A percentile compares a stretch with the other conserved stretches of the same genome.
Conservation (phyloP, 352 stramenopile species). For the Phytophthora crassamura region DNA sequence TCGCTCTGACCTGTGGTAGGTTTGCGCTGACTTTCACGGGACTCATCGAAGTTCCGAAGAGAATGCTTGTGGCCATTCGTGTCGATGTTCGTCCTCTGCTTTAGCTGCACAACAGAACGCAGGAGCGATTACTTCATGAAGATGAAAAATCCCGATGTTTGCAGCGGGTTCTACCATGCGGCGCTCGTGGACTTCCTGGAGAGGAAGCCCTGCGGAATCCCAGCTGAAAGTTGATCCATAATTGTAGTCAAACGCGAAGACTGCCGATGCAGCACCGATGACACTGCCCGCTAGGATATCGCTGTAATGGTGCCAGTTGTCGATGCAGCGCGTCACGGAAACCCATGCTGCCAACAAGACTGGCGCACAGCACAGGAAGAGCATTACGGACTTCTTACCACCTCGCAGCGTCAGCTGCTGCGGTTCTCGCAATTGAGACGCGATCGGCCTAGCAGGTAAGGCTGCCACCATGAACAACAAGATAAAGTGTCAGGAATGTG, state of each 20-base stretch:
- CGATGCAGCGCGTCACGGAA: constrained; percentile 64
- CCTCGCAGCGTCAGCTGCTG: constrained; percentile 41
- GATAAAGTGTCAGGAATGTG: too few species aligned
- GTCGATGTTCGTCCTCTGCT: neutral
- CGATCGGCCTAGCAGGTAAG: constrained; percentile 68
- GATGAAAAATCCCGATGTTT: neutral
- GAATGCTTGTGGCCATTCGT: constrained; percentile 27
- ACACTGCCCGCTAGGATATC: constrained; percentile 65
- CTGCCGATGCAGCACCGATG: constrained; percentile 44
- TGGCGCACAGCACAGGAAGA: constrained; percentile 63
- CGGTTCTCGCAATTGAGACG: constrained; percentile 54
- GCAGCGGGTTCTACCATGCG: constrained; percentile 30
- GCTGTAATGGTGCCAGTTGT: constrained; percentile 82
- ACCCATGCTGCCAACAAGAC: constrained; percentile 64
- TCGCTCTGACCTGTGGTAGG: neutral
- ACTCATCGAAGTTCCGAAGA: constrained; percentile 51
- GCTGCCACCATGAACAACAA: constrained; percentile 10
- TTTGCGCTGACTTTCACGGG: constrained; percentile 30
- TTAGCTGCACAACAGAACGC: neutral
- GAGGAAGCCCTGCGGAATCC: constrained; percentile 50
- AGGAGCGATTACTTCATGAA: neutral
- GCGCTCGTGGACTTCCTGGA: constrained; percentile 40
- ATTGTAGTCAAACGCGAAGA: constrained; percentile 56
- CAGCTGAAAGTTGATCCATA: constrained; percentile 60
- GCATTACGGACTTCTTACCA: constrained; percentile 52